phyloP scores from a whole-genome alignment of 2,329 filamentous ascomycete species.

The Elsinoe arachidis region DNA sequence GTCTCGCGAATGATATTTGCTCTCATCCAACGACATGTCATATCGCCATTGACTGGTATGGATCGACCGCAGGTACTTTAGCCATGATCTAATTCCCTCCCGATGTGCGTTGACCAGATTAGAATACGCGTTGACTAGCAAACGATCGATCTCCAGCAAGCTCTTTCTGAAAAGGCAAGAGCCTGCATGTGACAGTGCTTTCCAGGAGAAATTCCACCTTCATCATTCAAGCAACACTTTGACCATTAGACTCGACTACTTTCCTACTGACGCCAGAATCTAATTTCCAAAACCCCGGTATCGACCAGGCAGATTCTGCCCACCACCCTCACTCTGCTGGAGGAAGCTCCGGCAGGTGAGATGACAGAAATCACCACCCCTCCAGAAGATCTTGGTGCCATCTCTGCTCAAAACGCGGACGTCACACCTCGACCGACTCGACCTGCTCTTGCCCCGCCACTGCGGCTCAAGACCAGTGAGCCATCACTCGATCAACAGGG shows the following conservation, averaged over 20 bases:
- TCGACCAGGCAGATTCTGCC: background rate
- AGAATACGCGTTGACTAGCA: conserved; percentile 4
- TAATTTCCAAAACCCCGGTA: background rate
- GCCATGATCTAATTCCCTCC: background rate
- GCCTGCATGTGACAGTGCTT: conserved; percentile 4
- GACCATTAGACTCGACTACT: background rate
- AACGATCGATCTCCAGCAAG: background rate
- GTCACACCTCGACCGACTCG: conserved; percentile 8
- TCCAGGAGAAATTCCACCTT: background rate
- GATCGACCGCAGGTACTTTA: conserved; percentile 1
- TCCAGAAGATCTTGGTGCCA: conserved; percentile 3
- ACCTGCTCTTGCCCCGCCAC: conserved; percentile 1
- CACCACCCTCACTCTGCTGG: background rate
- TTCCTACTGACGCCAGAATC: background rate
- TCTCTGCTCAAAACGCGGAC: conserved; percentile 8
- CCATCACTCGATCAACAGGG: background rate
- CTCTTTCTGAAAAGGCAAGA: background rate
- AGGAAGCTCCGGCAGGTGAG: background rate
- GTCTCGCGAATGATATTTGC: conserved; percentile 1
- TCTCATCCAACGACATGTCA: background rate
- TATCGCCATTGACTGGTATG: conserved; percentile 6
- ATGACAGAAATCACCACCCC: conserved; percentile 10
- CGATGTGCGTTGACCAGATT: background rate
- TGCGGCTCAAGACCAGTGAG: conserved; percentile 12
- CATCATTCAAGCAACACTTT: background rate